phyloP scores from a whole-genome alignment of 2,329 filamentous ascomycete genomes.

The Aspergillus carbonarius region DNA sequence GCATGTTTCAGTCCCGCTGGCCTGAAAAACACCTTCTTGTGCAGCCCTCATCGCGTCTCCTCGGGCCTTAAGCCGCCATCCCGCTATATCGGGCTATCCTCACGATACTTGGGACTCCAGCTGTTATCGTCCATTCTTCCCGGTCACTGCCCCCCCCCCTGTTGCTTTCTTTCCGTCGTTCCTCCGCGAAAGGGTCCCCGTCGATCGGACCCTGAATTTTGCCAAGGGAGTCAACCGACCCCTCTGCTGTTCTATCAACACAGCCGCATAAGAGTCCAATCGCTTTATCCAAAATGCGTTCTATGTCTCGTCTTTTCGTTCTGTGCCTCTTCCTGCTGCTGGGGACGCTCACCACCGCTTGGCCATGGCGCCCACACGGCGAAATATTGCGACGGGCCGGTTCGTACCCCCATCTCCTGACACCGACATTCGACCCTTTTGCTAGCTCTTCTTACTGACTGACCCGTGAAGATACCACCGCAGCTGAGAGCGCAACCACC shows the following conservation, averaged over 20 bases:
- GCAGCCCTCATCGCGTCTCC: constrained; percentile 1
- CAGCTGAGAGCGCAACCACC: constrained; percentile 21
- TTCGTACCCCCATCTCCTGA: constrained; percentile 17
- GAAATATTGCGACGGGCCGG: constrained; percentile 26
- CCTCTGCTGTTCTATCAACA: background rate
- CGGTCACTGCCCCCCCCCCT: background rate
- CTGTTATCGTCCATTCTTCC: background rate
- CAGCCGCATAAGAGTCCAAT: background rate
- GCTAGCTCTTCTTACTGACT: background rate
- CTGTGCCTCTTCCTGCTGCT: constrained; percentile 36
- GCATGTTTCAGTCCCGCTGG: constrained; percentile 20
- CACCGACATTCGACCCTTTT: background rate
- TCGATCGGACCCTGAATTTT: constrained; percentile 9
- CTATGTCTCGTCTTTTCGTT: constrained; percentile 28
- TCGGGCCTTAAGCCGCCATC: background rate
- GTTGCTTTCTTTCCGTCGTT: background rate
- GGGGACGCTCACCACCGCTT: constrained; percentile 32
- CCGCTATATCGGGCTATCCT: background rate
- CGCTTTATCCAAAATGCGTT: constrained; percentile 32
- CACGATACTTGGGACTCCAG: background rate
- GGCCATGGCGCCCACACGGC: constrained; percentile 25
- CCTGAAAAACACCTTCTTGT: constrained; percentile 9
- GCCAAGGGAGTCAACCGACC: constrained; percentile 12
- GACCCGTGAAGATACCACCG: constrained; percentile 12
- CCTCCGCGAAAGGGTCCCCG: background rate